Evolutionary conservation across 345 rosid genomes (phyloP), one percentile per base, ranked within the genome.

Genomic region (Salix viminalis): DNA sequence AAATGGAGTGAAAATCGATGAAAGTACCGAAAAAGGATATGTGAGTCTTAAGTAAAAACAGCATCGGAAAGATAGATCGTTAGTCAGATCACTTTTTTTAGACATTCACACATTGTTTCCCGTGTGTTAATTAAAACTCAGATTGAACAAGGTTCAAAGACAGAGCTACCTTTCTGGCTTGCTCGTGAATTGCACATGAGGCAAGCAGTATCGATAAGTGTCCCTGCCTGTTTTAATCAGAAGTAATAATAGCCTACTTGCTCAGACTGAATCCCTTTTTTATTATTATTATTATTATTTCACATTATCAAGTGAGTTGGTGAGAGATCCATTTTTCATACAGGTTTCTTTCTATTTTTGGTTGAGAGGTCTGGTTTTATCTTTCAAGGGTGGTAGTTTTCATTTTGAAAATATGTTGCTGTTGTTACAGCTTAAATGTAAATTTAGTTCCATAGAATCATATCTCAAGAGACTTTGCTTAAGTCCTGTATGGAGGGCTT

Each of bases 81-180:
- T 11, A 14, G 13, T 65, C 23, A 39, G 18, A n/a, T 37, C 28
- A 10, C 18, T 32, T 36, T 41, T 12, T 28, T 13, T 26, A 67
- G 14, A 50, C 72, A 37, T 26, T 70, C 23, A 48, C 21, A 64
- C 21, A 52, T 54, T 79, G 30, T 13, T 69, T 72, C 28, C 12
- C 2, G 10, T 23, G 13, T 56, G 14, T 56, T n/a, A 9, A 56
- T 56, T 56, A 56, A 9, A 56, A 56, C 28, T 77, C 67, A 94
- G 97, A 92, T 84, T 70, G 93, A 91, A 52, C 90, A 87, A 86
- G 97, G 97, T 3, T 84, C 97, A 10, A 92, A 88, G 80, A 81
- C 86, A 0, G 97, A 91, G 89, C 71, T 93, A 39, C 97, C 92
- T 19, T 85, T 91, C 70, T 92, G 99, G 97, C 95, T 95, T 79